Evolutionary conservation across 495 filamentous ascomycete genomes (phyloP), one percentile per base, ranked within the genome.

Genomic region (Glonium stellatum): DNA sequence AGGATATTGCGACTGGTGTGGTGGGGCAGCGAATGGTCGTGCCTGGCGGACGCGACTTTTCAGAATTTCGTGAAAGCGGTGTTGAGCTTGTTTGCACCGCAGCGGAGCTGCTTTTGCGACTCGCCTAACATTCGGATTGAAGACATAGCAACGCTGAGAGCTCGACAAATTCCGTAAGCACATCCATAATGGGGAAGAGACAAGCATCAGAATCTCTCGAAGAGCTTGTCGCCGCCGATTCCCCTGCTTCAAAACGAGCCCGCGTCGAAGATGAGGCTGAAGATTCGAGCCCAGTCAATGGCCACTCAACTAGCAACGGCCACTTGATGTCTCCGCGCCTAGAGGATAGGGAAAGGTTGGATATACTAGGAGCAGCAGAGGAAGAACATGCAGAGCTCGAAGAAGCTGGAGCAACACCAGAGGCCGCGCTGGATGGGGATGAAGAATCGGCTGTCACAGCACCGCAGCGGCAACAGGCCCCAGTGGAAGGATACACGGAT

Each of bases 401-500:
- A 31, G 74, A 74, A 34, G 77, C 78, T 6, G 77, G 78, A 23
- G 73, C 71, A 54, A 48, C 54, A 44, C 46, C 67, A 36, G 62
- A 69, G 12, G 68, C 68, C n/a, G 69, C 66, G 1, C 68, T 71
- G 13, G 77, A 75, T 6, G 73, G 75, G n/a, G 62, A 69, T 11
- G 70, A 75, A 22, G 76, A 75, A 44, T 72, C 75, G 15, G 77
- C 75, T 10, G 72, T 79, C 48, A 49, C 56, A 1, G 66, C 67
- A 12, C 65, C 67, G 0, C 54, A 35, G 61, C 75, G 89, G 55
- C 90, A 95, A 72, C 75, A 76, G 35, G 87, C 85, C 27, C 93
- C 93, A 18, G 81, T 87, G 39, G 89, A 87, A 74, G 93, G 95
- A 55, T 97, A 95, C 73, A 84, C 85, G 60, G 95, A 99, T 72